Base-by-base conservation (phyloP, 306 rosid species). In the Corylus heterophylla region DNA sequence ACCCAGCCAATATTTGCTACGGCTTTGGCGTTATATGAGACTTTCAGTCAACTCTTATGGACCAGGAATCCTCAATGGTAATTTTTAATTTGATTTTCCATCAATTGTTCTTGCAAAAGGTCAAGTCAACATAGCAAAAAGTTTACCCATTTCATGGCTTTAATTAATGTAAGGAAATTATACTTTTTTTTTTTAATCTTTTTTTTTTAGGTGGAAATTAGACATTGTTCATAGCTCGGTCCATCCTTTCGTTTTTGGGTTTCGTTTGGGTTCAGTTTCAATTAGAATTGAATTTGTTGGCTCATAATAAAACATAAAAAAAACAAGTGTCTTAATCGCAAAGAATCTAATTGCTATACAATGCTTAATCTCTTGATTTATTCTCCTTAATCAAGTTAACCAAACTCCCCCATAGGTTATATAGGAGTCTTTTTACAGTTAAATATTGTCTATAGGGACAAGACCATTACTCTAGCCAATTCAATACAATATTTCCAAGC, bases 381-480 rank as follows among this genome's bases (percentile, higher is more conserved):
- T 61, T 25, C 16, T 25, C 42, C 67, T 61, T 6, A 27, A 27
- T 20, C 31, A 22, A 58, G 11, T 58, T 8, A 58, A 22, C 64
- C 64, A n/a, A 58, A 58, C 20, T 58, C 11, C 11, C 5, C 64
- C 2, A 9, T 58, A 20, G 2, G 4, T n/a, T 11, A 58, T 61
- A 2, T 25, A 39, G 35, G 13, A 25, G 11, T 55, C 3, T 42
- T 7, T 31, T 9, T 62, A 3, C 52, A 31, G 50, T 48, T 59
- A 59, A 47, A 12, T 48, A 58, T 79, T 10, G 27, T 27, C 18
- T 48, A 20, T 11, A 22, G n/a, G 44, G 61, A 22, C 48, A 25
- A 42, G 18, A 61, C 77, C 45, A 61, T 17, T 47, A 62, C 78
- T 61, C 25, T 44, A 35, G 12, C 70, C 81, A 61, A 62, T 52